Evolutionary conservation across 2,329 filamentous ascomycete species (phyloP), one percentile per base, ranked within the genome.

Genomic region (Penicillium palitans): DNA sequence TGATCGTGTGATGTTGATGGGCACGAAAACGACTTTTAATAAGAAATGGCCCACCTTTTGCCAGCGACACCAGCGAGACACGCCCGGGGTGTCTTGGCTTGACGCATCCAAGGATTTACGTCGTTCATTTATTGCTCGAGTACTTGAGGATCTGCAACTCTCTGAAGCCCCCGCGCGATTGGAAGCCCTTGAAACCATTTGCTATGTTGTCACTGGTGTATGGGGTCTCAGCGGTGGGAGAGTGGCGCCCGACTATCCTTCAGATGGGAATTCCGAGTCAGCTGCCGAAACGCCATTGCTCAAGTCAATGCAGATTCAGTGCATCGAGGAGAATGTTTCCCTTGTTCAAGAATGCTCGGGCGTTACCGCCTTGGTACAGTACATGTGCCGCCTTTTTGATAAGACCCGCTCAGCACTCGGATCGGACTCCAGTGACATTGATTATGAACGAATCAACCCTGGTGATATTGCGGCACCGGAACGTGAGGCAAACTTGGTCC

Each of bases 1-100:
- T 75, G 93, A 98, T 72, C 90, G 90, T 77, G 83, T 88, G 47
- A 88, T 93, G 68, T 80, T 97, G 49, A 84, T 90, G 53, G 85
- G 87, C 53, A 88, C 90, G 21, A 90, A 90, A 70, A 82, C 86
- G 39, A 87, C 88, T 2, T 98, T 96, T 70, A 85, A 92, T 63
- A 84, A 86, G 71, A 84, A 88, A 70, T 96, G 90, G 90, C 77
- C 83, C 66, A 79, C 82, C 24, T 82, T 84, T 59, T 77, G 70
- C 66, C 74, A 72, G 58, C 70, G 68, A 6, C 60, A 68, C 57
- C 50, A 70, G 57, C 57, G 66, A 40, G 70, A 66, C 60, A 71
- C 67, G 58, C 75, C 78, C 44, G 76, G 79, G 33, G 71, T 78
- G 42, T 79, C 85, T 37, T 96, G 92, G 91, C 80, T 87, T 53